Conservation (phyloP, 2,329 filamentous ascomycete genomes). For the Pseudocercospora musae region DNA sequence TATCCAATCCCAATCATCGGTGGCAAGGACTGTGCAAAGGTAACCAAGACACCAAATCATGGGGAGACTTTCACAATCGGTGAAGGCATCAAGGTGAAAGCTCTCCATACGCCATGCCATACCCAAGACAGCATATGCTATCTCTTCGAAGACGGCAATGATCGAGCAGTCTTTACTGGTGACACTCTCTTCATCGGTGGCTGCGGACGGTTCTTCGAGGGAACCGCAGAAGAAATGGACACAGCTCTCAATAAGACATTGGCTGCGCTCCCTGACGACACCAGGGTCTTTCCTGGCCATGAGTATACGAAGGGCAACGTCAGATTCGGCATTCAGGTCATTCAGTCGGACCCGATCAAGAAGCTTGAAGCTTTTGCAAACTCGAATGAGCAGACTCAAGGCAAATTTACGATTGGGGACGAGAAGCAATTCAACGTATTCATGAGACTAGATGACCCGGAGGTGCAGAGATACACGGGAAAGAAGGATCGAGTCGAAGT, state of each 20-base stretch:
- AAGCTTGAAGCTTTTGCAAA: slow-evolving; percentile 74
- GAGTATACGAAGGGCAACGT: slow-evolving; percentile 98
- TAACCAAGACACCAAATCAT: slow-evolving; percentile 73
- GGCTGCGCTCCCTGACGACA: slow-evolving; percentile 78
- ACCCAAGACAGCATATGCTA: slow-evolving; percentile 99
- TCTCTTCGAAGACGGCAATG: slow-evolving; percentile 75
- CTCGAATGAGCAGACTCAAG: slow-evolving; percentile 82
- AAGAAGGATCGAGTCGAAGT: slow-evolving; percentile 77
- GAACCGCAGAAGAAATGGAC: slow-evolving; percentile 85
- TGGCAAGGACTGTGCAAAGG: slow-evolving; percentile 78
- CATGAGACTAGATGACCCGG: slow-evolving; percentile 82
- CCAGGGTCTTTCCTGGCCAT: slow-evolving; percentile 89
- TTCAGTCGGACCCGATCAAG: slow-evolving; percentile 71
- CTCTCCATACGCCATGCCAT: slow-evolving; percentile 94
- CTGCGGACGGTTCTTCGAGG: slow-evolving; percentile 95
- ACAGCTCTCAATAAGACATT: slow-evolving; percentile 84
- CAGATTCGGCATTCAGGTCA: slow-evolving; percentile 76
- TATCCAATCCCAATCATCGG: slow-evolving; percentile 75
- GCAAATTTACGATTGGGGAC: slow-evolving; percentile 93
- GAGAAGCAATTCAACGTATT: slow-evolving; percentile 98
- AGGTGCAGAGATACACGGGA: slow-evolving; percentile 78
- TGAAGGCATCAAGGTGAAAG: slow-evolving; percentile 71
- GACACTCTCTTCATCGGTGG: slow-evolving; percentile 95
- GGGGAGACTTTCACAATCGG: slow-evolving; percentile 79
- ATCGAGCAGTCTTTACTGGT: slow-evolving; percentile 82